Percentiles rank a stretch among this genome's conserved stretches.
Evolutionary conservation across 2,329 filamentous ascomycete genomes (phyloP).

Genomic region (Leptodontidium sp.): DNA sequence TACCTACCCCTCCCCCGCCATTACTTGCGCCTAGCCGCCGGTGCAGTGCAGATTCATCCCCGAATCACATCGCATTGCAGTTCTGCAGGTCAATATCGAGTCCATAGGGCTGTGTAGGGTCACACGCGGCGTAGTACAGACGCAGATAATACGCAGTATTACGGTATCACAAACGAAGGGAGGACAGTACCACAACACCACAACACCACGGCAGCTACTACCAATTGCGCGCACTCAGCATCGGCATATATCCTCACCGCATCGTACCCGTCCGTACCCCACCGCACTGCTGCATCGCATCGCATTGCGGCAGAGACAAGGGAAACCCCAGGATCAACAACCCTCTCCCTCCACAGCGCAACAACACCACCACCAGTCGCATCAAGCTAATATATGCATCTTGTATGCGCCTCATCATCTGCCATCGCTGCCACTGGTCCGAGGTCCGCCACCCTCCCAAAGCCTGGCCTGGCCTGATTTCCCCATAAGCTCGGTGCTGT

Average conservation of each 20-base stretch:
- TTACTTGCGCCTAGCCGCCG: not conserved
- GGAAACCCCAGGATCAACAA: not conserved
- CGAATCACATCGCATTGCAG: not conserved
- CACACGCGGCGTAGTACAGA: constrained; percentile 11
- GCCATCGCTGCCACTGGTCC: constrained; percentile 18
- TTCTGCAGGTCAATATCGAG: constrained; percentile 7
- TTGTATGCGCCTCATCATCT: constrained; percentile 15
- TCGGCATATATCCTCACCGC: constrained; percentile 9
- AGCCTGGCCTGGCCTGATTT: not conserved
- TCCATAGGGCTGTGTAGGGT: constrained; percentile 8
- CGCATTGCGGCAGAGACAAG: constrained; percentile 4
- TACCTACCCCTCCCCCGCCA: not conserved
- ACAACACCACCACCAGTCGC: not conserved
- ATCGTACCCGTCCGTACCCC: no score
- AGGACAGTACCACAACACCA: not conserved
- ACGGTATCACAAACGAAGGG: not conserved
- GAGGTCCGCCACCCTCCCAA: constrained; percentile 14
- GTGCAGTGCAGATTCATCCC: not conserved
- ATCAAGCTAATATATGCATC: constrained; percentile 18
- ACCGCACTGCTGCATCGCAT: not conserved
- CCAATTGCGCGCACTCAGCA: not conserved
- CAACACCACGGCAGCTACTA: not conserved
- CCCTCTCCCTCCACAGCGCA: no score
- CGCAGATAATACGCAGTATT: not conserved
- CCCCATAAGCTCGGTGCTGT: constrained; percentile 25